Percentiles rank a stretch among this genome's conserved stretches.
Evolutionary conservation across 2,329 filamentous ascomycete genomes (phyloP).

Genomic region (Mariannaea sp.): DNA sequence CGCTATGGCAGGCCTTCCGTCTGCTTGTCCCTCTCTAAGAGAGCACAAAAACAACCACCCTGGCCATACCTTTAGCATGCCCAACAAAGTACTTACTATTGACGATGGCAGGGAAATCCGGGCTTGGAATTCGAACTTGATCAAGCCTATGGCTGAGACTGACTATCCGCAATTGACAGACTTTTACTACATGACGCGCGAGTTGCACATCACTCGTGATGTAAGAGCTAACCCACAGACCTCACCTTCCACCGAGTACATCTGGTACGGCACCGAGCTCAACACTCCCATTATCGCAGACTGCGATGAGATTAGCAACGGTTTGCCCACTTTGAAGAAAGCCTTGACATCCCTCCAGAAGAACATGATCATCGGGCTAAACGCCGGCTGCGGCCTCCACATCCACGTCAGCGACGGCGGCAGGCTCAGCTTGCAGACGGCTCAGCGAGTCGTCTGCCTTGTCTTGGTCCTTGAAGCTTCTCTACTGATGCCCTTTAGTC

Average conservation of each 20-base stretch:
- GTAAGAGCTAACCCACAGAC: constrained; percentile 19
- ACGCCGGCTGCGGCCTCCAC: constrained; percentile 35
- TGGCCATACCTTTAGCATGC: constrained; percentile 11
- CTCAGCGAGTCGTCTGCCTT: constrained; percentile 29
- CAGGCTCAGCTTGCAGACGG: constrained; percentile 23
- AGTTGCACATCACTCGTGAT: constrained; percentile 31
- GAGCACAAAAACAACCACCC: constrained; percentile 5
- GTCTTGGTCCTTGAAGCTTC: constrained; percentile 32
- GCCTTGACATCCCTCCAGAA: constrained; percentile 25
- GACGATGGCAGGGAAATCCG: constrained; percentile 19
- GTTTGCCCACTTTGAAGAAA: constrained; percentile 30
- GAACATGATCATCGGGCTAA: constrained; percentile 32
- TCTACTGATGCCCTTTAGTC: constrained; percentile 32
- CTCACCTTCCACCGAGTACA: constrained; percentile 26
- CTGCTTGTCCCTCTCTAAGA: constrained; percentile 23
- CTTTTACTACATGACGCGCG: constrained; percentile 32
- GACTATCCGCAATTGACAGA: constrained; percentile 10
- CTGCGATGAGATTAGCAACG: constrained; percentile 24
- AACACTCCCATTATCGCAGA: constrained; percentile 33
- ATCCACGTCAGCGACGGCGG: constrained; percentile 34
- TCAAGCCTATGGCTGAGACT: not conserved
- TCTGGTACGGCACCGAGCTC: constrained; percentile 36
- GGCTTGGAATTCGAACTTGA: constrained; percentile 27
- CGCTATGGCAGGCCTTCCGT: constrained; percentile 24
- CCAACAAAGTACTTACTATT: constrained; percentile 19